phyloP scores from a whole-genome alignment of 495 filamentous ascomycete species.

The Aspergillus leporis region DNA sequence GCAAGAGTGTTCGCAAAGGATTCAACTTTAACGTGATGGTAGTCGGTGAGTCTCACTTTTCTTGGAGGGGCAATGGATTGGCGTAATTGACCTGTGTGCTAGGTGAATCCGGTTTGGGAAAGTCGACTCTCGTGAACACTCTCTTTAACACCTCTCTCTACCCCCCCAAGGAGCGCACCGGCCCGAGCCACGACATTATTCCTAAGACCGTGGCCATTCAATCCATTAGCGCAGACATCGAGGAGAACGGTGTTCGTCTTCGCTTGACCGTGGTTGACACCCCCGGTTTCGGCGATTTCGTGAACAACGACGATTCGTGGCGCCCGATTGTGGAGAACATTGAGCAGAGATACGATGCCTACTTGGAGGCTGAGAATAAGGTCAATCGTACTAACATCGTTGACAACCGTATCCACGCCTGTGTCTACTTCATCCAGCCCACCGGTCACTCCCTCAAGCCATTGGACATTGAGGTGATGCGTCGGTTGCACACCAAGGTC shows the following conservation, averaged over 20 bases:
- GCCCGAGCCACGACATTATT: constrained; percentile 93
- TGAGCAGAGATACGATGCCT: constrained; percentile 96
- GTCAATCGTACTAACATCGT: constrained; percentile 99
- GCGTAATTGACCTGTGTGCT: constrained; percentile 14
- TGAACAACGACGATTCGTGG: constrained; percentile 99
- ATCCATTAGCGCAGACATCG: constrained; percentile 97
- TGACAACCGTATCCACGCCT: constrained; percentile 97
- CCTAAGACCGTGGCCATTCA: constrained; percentile 99
- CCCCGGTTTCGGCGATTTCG: constrained; percentile 97
- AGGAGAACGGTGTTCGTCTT: constrained; percentile 97
- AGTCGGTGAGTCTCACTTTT: constrained; percentile 67
- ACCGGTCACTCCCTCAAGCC: constrained; percentile 99
- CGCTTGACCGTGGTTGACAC: constrained; percentile 97
- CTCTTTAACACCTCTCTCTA: constrained; percentile 99
- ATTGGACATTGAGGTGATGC: constrained; percentile 98
- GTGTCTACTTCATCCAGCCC: constrained; percentile 99
- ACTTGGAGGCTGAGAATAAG: constrained; percentile 99
- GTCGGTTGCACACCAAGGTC: constrained; percentile 98
- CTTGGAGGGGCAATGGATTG: not conserved
- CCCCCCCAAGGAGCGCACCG: constrained; percentile 96
- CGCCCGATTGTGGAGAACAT: constrained; percentile 98
- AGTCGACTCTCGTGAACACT: constrained; percentile 98
- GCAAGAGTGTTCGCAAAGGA: constrained; percentile 99
- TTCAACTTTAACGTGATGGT: constrained; percentile 99
- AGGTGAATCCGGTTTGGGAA: constrained; percentile 99